phyloP scores from a whole-genome alignment of 768 basidiomycete genomes.

The Agrocybe praecox region DNA sequence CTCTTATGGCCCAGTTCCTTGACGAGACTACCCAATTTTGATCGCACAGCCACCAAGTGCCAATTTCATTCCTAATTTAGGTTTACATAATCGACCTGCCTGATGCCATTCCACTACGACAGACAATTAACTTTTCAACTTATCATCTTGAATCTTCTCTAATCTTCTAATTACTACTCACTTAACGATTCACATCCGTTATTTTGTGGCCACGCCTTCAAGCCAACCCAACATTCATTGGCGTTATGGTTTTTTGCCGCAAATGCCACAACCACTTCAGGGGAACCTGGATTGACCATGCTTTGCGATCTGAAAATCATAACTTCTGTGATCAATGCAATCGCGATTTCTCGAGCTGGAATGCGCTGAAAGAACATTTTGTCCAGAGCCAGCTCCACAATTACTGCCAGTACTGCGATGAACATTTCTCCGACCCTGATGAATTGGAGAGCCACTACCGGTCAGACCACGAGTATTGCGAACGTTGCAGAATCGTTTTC shows the following conservation, averaged over 20 bases:
- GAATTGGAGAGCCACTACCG: conserved; percentile 44
- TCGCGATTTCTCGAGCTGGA: conserved; percentile 41
- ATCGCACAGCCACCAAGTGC: too few relatives aligned
- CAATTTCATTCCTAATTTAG: too few relatives aligned
- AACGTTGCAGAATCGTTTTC: conserved; percentile 43
- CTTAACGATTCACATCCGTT: too few relatives aligned
- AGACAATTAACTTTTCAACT: too few relatives aligned
- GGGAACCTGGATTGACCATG: conserved; percentile 31
- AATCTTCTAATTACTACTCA: too few relatives aligned
- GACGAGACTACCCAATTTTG: conserved; percentile 37
- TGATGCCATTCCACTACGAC: too few relatives aligned
- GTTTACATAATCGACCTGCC: too few relatives aligned
- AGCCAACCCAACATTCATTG: not conserved
- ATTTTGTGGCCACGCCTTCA: too few relatives aligned
- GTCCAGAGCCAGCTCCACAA: conserved; percentile 48
- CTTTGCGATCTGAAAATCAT: conserved; percentile 17
- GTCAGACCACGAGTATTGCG: conserved; percentile 44
- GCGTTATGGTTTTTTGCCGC: not conserved
- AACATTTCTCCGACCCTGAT: conserved; percentile 35
- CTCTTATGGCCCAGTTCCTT: conserved; percentile 58
- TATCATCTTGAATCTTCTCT: too few relatives aligned
- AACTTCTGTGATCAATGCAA: conserved; percentile 48
- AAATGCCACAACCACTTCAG: conserved; percentile 17
- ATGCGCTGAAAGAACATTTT: conserved; percentile 50
- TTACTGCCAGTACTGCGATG: conserved; percentile 56